Evolutionary conservation across 176 grass and related monocot genomes (phyloP).

Genomic region (Oropetium thomaeum): DNA sequence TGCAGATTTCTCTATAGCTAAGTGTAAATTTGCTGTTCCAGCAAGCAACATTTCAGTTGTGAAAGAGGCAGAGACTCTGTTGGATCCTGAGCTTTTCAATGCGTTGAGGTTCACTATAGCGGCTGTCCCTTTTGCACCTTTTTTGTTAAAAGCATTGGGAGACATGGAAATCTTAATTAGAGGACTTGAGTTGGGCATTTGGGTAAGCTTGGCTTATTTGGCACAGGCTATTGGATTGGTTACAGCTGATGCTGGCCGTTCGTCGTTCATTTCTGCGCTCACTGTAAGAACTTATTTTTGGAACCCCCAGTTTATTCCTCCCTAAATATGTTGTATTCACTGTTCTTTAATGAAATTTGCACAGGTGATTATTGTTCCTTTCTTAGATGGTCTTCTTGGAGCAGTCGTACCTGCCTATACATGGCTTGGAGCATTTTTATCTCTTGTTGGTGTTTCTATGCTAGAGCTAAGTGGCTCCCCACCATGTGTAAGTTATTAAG

Average conservation of each 20-base stretch:
- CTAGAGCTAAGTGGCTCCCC: conserved; percentile 56
- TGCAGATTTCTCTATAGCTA: not conserved
- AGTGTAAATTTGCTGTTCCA: conserved; percentile 19
- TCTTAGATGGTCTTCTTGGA: conserved; percentile 53
- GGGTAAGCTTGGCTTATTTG: conserved; percentile 52
- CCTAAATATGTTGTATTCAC: conserved; percentile 4
- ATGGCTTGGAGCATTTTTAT: conserved; percentile 52
- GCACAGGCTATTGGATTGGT: conserved; percentile 49
- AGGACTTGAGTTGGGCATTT: conserved; percentile 54
- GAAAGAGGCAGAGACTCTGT: conserved; percentile 42
- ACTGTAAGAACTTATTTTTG: conserved; percentile 41
- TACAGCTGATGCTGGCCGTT: conserved; percentile 47
- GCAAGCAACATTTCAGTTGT: conserved; percentile 60
- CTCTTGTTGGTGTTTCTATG: conserved; percentile 42
- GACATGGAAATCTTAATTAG: conserved; percentile 33
- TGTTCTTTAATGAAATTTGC: conserved; percentile 29
- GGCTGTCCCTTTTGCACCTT: conserved; percentile 44
- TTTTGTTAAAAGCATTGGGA: conserved; percentile 38
- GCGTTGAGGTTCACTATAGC: conserved; percentile 50
- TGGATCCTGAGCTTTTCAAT: conserved; percentile 62
- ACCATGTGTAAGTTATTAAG: conserved; percentile 62
- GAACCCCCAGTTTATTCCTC: not conserved
- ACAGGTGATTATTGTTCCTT: conserved; percentile 57
- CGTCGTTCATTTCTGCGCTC: conserved; percentile 55
- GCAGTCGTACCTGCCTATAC: conserved; percentile 43